phyloP scores from a whole-genome alignment of 1,284 basidiomycete genomes.

The Butyriboletus pseudospeciosus region DNA sequence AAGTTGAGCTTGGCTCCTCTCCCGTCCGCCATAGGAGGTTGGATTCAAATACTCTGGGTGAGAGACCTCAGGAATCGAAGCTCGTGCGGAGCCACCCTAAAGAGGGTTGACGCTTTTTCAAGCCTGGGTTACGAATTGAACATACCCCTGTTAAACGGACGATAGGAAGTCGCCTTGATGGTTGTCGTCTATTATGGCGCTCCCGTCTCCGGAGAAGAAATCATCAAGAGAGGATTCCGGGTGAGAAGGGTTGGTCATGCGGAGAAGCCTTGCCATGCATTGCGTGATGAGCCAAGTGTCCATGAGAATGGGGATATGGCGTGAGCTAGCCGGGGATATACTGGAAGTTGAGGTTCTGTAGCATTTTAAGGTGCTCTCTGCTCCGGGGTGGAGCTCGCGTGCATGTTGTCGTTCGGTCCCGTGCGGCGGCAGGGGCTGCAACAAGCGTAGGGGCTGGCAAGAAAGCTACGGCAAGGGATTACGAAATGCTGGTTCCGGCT shows the following conservation, averaged over 20 bases:
- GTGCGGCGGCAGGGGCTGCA: background rate
- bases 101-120: background rate
- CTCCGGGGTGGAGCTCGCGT: background rate
- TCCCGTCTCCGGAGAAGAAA: slow-evolving; percentile 12
- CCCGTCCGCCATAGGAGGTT: background rate
- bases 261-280: slow-evolving; percentile 14
- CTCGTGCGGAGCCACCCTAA: slow-evolving; percentile 10
- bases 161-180: background rate
- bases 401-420: background rate
- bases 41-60: slow-evolving; percentile 1
- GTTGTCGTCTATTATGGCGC: background rate
- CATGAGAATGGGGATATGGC: slow-evolving; percentile 3
- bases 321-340: background rate
- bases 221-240: slow-evolving; percentile 12
- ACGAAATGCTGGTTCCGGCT: background rate
- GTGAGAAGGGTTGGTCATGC: slow-evolving; percentile 12
- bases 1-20: background rate
- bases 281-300: slow-evolving; percentile 11
- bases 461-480: background rate
- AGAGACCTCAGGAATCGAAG: slow-evolving; percentile 7
- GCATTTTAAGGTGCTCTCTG: no score
- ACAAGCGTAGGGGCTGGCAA: background rate
- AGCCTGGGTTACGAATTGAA: background rate
- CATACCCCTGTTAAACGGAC: background rate
- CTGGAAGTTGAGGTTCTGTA: background rate